Percentiles rank a stretch among this genome's conserved stretches.
Evolutionary conservation across 169 alveolate genomes (phyloP).

Genomic region (Eimeria nieschulzi): DNA sequence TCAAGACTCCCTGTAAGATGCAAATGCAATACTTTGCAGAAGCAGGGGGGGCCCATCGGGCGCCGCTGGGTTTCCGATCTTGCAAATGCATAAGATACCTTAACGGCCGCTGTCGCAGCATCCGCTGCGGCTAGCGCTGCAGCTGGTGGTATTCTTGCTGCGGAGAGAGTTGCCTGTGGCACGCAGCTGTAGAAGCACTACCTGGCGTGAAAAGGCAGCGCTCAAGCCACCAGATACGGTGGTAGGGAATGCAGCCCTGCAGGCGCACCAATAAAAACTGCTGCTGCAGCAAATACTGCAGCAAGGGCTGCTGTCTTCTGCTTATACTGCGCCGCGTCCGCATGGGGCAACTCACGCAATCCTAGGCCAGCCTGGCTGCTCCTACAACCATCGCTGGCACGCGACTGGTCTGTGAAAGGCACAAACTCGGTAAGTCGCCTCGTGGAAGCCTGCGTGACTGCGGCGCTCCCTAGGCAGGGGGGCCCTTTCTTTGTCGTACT

Average conservation of each 20-base stretch:
- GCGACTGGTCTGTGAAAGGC: constrained; percentile 21
- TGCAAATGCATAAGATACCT: constrained; percentile 43
- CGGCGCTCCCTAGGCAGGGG: constrained; percentile 54
- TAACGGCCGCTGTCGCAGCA: constrained; percentile 3
- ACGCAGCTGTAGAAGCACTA: too few relatives aligned
- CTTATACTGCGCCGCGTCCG: constrained; percentile 32
- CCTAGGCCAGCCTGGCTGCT: constrained; percentile 36
- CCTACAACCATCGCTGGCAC: constrained; percentile 11
- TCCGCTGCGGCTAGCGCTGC: constrained; percentile 32
- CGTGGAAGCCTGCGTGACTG: constrained; percentile 39
- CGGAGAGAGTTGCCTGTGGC: neutral
- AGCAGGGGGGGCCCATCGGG: constrained; percentile 41
- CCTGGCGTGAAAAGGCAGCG: too few relatives aligned
- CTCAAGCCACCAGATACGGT: too few relatives aligned
- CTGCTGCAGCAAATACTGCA: constrained; percentile 18
- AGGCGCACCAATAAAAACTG: constrained; percentile 22
- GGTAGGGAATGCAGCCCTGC: constrained; percentile 5
- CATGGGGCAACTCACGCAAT: constrained; percentile 32
- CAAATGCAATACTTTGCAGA: neutral
- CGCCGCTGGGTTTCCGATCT: neutral
- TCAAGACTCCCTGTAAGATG: neutral
- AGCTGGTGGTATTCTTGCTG: neutral
- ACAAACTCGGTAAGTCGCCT: constrained; percentile 14
- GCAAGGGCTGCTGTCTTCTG: constrained; percentile 38
- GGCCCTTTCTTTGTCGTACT: neutral